Evolutionary conservation across 169 alveolate genomes (phyloP).

Genomic region (Theileria luwenshuni): DNA sequence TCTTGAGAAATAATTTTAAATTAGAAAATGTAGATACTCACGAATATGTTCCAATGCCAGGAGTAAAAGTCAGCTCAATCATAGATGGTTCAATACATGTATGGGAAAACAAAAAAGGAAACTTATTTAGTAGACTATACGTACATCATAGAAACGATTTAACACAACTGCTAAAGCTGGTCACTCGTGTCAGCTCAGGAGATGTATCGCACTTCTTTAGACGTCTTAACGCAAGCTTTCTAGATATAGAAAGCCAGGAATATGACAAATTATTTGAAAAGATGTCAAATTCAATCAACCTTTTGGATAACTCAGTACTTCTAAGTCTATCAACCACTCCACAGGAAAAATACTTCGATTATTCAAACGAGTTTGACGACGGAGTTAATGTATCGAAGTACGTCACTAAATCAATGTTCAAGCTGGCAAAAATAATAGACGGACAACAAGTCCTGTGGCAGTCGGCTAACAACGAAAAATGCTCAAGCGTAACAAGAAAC

Average conservation of each 20-base stretch:
- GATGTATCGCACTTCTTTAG: background rate
- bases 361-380: conserved; percentile 14
- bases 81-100: conserved; percentile 7
- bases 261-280: conserved; percentile 7
- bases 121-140: conserved; percentile 6
- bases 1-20: conserved; percentile 14
- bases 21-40: conserved; percentile 4
- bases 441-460: conserved; percentile 14
- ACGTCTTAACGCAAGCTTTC: conserved; percentile 7
- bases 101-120: conserved; percentile 8
- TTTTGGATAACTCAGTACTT: conserved; percentile 12
- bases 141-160: conserved; percentile 16
- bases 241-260: background rate
- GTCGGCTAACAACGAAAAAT: background rate
- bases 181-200: background rate
- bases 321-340: background rate
- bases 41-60: conserved; percentile 2
- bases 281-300: background rate
- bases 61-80: conserved; percentile 1
- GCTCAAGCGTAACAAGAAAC: conserved; percentile 10
- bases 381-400: conserved; percentile 9
- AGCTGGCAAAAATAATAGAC: conserved; percentile 18
- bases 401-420: background rate
- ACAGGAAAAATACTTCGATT: conserved; percentile 6
- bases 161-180: conserved; percentile 14